Base-by-base conservation (phyloP, 345 rosid genomes). In the Camelina sativa region DNA sequence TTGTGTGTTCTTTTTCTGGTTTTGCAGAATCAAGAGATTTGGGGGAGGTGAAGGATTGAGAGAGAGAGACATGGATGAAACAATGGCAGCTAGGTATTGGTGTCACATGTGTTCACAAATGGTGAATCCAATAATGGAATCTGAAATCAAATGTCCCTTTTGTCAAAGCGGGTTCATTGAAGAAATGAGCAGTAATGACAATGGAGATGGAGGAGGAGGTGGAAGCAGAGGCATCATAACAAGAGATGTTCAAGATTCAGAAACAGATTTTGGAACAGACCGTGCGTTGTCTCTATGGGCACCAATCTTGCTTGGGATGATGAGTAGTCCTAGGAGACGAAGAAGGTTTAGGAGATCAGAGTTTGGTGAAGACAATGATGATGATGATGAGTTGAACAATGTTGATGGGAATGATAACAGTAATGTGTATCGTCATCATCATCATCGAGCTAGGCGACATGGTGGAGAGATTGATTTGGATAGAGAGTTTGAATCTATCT, bases 281-380 rank as follows among this genome's bases (percentile, higher is more conserved):
- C 87, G 82, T 73, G 86, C 93, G 2, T 82, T 91, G 82, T 84
- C 92, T 65, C 85, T 88, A 30, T 91, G 96, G 97, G 93, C 87
- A 4, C 95, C 98, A 0, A 76, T 94, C 76, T 82, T 94, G 76
- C 89, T 94, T 7, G 95, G 96, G 1, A 87, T 94, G 96, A 87
- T 88, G 86, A 90, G 86, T 4, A 86, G 84, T 74, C 79, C 85
- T 9, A 84, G 80, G 11, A 87, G 87, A 9, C 81, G 82, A 32
- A 79, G 91, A 67, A 84, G 93, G 79, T 69, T 77, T 7, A 83
- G 97, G 62, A 87, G 84, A 65, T 46, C 79, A 28, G 89, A 71
- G 13, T 84, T 82, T 55, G 87, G 78, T 25, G 91, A 82, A 51
- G 93, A 87, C 0, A 84, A 84, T 23, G 82, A 80, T 56, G 85